phyloP scores from a whole-genome alignment of 2,329 filamentous ascomycete genomes.

The Kalmusia sp. region DNA sequence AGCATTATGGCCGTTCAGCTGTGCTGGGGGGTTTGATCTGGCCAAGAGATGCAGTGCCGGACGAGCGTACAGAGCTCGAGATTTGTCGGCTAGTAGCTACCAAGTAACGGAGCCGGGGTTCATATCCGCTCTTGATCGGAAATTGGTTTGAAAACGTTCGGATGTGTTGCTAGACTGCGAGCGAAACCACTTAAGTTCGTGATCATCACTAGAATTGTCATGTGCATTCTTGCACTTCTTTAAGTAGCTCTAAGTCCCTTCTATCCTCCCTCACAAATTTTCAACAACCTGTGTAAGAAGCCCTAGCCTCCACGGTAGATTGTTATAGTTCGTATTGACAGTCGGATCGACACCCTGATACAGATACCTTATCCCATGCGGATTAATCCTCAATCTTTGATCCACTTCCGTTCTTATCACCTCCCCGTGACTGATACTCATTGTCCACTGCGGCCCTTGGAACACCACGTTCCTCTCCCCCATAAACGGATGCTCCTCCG shows the following conservation, averaged over 20 bases:
- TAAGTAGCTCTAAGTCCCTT: not conserved
- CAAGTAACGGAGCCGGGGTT: too few species aligned
- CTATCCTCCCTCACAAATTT: not conserved
- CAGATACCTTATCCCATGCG: constrained; percentile 44
- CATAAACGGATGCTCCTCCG: constrained; percentile 48
- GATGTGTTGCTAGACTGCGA: too few species aligned
- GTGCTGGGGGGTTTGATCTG: too few species aligned
- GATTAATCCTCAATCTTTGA: constrained; percentile 46
- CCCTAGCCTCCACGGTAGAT: constrained; percentile 47
- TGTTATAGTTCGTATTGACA: constrained; percentile 41
- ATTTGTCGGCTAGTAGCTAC: too few species aligned
- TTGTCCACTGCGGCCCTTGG: constrained; percentile 44
- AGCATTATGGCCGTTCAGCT: too few species aligned
- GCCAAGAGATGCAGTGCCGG: too few species aligned
- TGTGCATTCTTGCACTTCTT: not conserved
- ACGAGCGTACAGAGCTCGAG: too few species aligned
- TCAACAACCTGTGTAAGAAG: constrained; percentile 34
- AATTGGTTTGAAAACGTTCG: too few species aligned
- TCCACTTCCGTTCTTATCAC: constrained; percentile 45
- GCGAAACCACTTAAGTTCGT: too few species aligned
- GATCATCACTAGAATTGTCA: too few species aligned
- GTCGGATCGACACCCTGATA: constrained; percentile 50
- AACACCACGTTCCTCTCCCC: constrained; percentile 49
- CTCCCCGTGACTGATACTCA: constrained; percentile 47
- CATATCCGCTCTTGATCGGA: too few species aligned